Evolutionary conservation across 768 basidiomycete genomes (phyloP).

Genomic region (Mycena alexandri): DNA sequence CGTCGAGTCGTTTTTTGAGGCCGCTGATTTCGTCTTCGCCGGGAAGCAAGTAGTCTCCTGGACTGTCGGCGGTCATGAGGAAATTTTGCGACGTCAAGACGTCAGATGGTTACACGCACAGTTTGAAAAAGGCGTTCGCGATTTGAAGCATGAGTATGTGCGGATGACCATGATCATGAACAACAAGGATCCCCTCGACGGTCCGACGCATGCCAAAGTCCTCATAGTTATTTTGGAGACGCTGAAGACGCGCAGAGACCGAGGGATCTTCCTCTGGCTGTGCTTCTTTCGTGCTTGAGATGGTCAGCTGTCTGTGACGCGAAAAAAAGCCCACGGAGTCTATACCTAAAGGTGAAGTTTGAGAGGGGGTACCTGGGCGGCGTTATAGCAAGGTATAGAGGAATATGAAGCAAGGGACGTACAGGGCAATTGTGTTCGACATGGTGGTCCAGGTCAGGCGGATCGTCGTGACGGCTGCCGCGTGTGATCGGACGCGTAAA

Average conservation of each 20-base stretch:
- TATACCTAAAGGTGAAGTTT: constrained; percentile 92
- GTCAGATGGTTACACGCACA: constrained; percentile 66
- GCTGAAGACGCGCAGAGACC: constrained; percentile 92
- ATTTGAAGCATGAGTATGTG: constrained; percentile 99
- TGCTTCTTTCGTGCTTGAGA: constrained; percentile 88
- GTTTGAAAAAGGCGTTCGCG: constrained; percentile 98
- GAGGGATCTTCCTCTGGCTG: constrained; percentile 98
- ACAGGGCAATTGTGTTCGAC: constrained; percentile 69
- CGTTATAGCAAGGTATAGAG: constrained; percentile 17
- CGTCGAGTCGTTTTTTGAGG: constrained; percentile 89
- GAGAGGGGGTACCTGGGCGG: constrained; percentile 80
- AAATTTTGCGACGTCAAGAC: constrained; percentile 4
- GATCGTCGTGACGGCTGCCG: neutral
- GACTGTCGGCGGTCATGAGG: constrained; percentile 58
- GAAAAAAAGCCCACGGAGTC: neutral
- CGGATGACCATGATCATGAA: constrained; percentile 97
- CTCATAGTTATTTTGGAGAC: constrained; percentile 96
- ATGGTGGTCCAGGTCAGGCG: constrained; percentile 48
- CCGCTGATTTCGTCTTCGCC: constrained; percentile 95
- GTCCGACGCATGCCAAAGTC: constrained; percentile 97
- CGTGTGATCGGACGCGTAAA: neutral
- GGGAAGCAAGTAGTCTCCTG: constrained; percentile 98
- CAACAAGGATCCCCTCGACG: constrained; percentile 90
- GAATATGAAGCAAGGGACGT: constrained; percentile 33
- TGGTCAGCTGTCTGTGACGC: constrained; percentile 31